phyloP scores from a whole-genome alignment of 352 stramenopile genomes.

The Phytophthora tentaculata region DNA sequence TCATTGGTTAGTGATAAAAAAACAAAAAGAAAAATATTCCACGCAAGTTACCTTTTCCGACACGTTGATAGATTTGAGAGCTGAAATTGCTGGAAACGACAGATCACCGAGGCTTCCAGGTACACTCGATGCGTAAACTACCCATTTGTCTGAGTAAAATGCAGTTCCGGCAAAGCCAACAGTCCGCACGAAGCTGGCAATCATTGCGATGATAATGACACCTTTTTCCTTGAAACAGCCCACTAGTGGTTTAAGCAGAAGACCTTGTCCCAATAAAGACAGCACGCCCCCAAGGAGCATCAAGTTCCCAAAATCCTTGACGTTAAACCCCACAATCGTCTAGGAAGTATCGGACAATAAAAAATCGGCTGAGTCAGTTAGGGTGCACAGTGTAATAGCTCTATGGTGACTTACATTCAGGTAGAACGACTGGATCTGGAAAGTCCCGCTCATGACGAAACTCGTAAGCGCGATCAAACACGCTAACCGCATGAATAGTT shows the following conservation, averaged over 20 bases:
- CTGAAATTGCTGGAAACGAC: constrained; percentile 60
- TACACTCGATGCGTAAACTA: constrained; percentile 55
- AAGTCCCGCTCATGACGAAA: constrained; percentile 64
- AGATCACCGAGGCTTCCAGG: constrained; percentile 59
- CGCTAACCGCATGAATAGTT: constrained; percentile 70
- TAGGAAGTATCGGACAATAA: constrained; percentile 18
- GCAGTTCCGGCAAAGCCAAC: constrained; percentile 45
- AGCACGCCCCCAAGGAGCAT: constrained; percentile 65
- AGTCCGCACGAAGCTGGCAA: constrained; percentile 53
- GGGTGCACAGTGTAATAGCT: background rate
- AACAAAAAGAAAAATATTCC: background rate
- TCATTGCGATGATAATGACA: constrained; percentile 71
- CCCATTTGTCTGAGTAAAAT: constrained; percentile 69
- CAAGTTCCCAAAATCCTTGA: constrained; percentile 66
- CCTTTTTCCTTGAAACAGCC: constrained; percentile 69
- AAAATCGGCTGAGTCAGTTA: background rate
- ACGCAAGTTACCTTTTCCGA: constrained; percentile 50
- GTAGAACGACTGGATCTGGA: constrained; percentile 78
- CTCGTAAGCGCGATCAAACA: constrained; percentile 70
- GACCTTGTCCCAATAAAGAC: constrained; percentile 61
- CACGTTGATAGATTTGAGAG: constrained; percentile 42
- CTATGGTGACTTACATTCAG: constrained; percentile 56
- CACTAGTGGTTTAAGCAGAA: constrained; percentile 72
- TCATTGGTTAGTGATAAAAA: background rate
- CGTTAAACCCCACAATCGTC: constrained; percentile 74